Evolutionary conservation across 129 eudicot species (phyloP), one percentile per base, ranked within the genome.

Genomic region (Artemisia annua): DNA sequence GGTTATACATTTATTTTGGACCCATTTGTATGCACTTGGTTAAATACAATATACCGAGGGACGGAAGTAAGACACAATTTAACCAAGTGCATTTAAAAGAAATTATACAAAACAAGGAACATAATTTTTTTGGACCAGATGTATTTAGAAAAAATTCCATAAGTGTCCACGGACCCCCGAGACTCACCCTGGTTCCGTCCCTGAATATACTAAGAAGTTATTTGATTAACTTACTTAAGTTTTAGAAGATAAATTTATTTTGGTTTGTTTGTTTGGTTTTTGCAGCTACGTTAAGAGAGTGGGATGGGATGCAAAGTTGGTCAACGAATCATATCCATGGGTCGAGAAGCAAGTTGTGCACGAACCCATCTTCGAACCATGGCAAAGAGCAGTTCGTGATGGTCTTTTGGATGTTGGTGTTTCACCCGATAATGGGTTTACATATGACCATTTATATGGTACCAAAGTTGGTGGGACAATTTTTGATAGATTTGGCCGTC

Each of bases 401-500:
- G 85, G 95, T 63, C 82, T 93, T 2, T 16, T 93, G 65, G 96
- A 93, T 26, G 80, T 62, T 15, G 97, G 98, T 52, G 32, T 89
- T 62, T 82, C 95, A 18, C 98, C 98, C 8, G 68, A 78, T 70
- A 93, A 93, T 32, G 98, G 98, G 44, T 87, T 83, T 78, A 87
- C 96, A 30, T 93, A 83, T 69, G 96, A 93, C 62, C 98, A 93
- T 75, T n/a, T 87, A n/a, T 85, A 85, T 15, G 98, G 98, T 44
- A 89, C 98, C 58, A 93, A 93, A 67, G 87, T 89, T 43, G 96
- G 98, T 12, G 98, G 98, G 22, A 90, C 96, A 60, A 90, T 87
- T 54, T 94, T 90, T 69, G 98, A 94, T 48, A 74, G 76, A 30
- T 69, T 51, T 18, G 97, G 91, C 1, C 91, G 86, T 28, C 97